Evolutionary conservation across 805 yeast genomes (phyloP).

Genomic region (Candida germanica): DNA sequence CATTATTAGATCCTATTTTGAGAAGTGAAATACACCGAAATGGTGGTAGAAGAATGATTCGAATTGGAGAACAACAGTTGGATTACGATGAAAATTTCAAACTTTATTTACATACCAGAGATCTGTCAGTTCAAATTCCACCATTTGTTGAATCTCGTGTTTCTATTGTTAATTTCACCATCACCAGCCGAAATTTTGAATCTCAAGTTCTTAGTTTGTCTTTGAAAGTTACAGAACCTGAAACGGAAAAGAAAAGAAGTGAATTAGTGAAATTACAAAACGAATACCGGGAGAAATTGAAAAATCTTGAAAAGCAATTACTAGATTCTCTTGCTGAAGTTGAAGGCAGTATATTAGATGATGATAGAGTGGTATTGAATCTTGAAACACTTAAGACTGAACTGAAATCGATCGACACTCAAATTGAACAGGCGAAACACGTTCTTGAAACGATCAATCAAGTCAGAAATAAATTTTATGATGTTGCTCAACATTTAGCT

Average conservation of each 20-base stretch:
- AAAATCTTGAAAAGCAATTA: constrained; percentile 55
- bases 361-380: constrained; percentile 54
- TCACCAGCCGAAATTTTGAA: constrained; percentile 67
- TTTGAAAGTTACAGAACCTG: constrained; percentile 59
- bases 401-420: constrained; percentile 48
- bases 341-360: constrained; percentile 64
- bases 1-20: constrained; percentile 62
- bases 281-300: constrained; percentile 54
- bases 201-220: constrained; percentile 58
- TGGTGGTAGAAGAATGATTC: constrained; percentile 68
- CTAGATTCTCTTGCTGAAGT: constrained; percentile 55
- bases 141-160: constrained; percentile 63
- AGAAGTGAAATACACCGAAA: constrained; percentile 55
- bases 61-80: constrained; percentile 58
- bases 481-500: constrained; percentile 57
- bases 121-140: constrained; percentile 45
- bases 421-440: constrained; percentile 50
- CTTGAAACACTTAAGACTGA: constrained; percentile 67
- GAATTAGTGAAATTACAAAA: constrained; percentile 55
- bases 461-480: constrained; percentile 44
- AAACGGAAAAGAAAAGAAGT: constrained; percentile 54
- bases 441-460: constrained; percentile 55
- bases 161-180: constrained; percentile 63
- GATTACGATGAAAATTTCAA: constrained; percentile 67
- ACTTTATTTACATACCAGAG: constrained; percentile 59